Conservation (phyloP, 225 moss, liverwort and hornwort species). For the Sphagnum contortum region DNA sequence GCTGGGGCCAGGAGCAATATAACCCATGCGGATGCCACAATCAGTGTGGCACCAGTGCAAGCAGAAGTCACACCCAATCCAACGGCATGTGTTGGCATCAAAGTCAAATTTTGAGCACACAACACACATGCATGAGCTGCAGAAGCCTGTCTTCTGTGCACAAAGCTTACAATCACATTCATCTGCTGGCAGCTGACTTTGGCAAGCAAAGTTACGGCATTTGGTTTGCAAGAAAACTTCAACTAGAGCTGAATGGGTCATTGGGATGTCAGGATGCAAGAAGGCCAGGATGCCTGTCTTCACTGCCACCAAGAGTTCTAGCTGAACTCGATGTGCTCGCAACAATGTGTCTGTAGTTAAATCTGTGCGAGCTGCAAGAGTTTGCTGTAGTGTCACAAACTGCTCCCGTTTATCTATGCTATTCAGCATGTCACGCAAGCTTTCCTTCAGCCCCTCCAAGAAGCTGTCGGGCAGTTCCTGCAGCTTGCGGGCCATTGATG, state of each 20-base stretch:
- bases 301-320: slow-evolving; percentile 85
- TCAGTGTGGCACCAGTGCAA: slow-evolving; percentile 99
- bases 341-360: slow-evolving; percentile 61
- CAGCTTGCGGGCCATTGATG: slow-evolving; percentile 70
- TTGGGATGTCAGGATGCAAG: slow-evolving; percentile 67
- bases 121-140: slow-evolving; percentile 99
- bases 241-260: slow-evolving; percentile 64
- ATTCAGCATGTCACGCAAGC: slow-evolving; percentile 71
- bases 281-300: slow-evolving; percentile 92
- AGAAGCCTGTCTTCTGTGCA: slow-evolving; percentile 81
- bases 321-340: slow-evolving; percentile 74
- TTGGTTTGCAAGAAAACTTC: slow-evolving; percentile 84
- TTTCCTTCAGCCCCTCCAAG: slow-evolving; percentile 67
- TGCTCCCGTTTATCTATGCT: slow-evolving; percentile 83
- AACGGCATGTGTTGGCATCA: slow-evolving; percentile 91
- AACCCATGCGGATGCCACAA: slow-evolving; percentile 80
- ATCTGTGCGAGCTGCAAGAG: slow-evolving; percentile 62
- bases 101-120: slow-evolving; percentile 97
- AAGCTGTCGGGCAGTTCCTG: slow-evolving; percentile 75
- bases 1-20: slow-evolving; percentile 85
- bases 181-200: slow-evolving; percentile 81
- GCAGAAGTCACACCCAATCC: slow-evolving; percentile 99
- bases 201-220: slow-evolving; percentile 83
- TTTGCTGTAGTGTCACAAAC: slow-evolving; percentile 81
- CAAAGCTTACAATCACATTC: slow-evolving; percentile 95